Evolutionary conservation across 371 early-diverging fungal genomes (phyloP), one percentile per base, ranked within the genome.

Genomic region (Mortierella sp.): DNA sequence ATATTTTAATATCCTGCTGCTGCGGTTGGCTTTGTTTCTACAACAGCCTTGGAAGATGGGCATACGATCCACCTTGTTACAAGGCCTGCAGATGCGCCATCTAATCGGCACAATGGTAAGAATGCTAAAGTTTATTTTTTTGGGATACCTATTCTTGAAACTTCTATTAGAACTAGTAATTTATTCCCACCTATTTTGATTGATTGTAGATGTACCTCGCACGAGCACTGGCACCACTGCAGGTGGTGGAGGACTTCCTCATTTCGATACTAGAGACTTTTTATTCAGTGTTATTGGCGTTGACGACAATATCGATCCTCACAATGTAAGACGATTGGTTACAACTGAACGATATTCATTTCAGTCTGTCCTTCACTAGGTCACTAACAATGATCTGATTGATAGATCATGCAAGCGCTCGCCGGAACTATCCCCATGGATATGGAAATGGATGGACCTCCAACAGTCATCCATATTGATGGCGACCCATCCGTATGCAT

Each of bases 31-130:
- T 45, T 45, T 45, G 45, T 45, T n/a, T 15, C n/a, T n/a, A 22
- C 72, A 83, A 84, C 85, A 60, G 88, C 88, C 63, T 82, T 90
- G 43, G 86, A 88, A 61, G 84, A 88, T 65, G 90, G 90, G 40
- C 87, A 89, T 61, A 88, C 89, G 15, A 75, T 90, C 53, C 90
- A 90, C 70, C 84, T 90, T 43, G 90, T 90, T n/a, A 84, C 89
- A 26, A 76, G 90, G 42, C 89, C 90, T 29, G 68, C 74, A 2
- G 88, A 87, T 75, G 87, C 85, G 13, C 90, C 88, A 23, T 73
- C 75, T 17, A 90, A 87, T 67, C 86, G 82, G 31, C 47, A 72
- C 17, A 88, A 88, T 79, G 89, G 90, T 90, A 86, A 70, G 66
- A 35, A 3, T 59, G n/a, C 31, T n/a, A 42, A 54, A 17, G 8